Base-by-base conservation (phyloP, 2,329 filamentous ascomycete species). In the Xylaria sp. region DNA sequence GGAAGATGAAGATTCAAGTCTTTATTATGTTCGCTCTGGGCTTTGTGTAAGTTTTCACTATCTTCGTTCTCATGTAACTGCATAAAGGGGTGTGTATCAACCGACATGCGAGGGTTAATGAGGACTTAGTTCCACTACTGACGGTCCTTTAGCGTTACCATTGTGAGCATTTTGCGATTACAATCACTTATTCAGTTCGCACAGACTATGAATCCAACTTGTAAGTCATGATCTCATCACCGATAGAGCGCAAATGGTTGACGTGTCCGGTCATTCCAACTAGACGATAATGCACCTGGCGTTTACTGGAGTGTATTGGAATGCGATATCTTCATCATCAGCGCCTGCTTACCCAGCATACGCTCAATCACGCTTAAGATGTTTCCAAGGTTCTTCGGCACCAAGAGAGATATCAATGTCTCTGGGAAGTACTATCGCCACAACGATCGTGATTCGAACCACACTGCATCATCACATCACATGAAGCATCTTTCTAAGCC, bases 221-320 rank as follows among this genome's bases (percentile, higher is more conserved):
- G 64, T 66, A 32, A 66, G 64, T 51, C 18, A 23, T 12, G 28
- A 23, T 32, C 44, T 52, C 44, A 12, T 65, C 10, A 28, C 28
- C 3, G 28, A 28, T 28, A 10, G 15, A 46, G 6, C 25, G 7
- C 34, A 52, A 37, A 15, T 44, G n/a, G n/a, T 37, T 37, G 15
- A 48, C n/a, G 28, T 9, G n/a, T 32, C 44, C 28, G 7, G 41
- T 23, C 18, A 32, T 25, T 28, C 9, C 23, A 18, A 12, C 48
- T n/a, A 62, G 64, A 66, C 23, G 65, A 67, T 10, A 67, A 67
- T 52, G 51, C 65, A 10, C 46, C 46, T 23, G 65, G 46, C 3
- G n/a, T 67, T 13, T 67, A 67, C 59, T 67, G 65, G 65, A 67
- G 65, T 46, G 65, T 67, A 6, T 25, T 67, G 12, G 65, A 67